Evolutionary conservation across 257 asterid genomes (phyloP), one percentile per base, ranked within the genome.

Genomic region (Cinchona pubescens): DNA sequence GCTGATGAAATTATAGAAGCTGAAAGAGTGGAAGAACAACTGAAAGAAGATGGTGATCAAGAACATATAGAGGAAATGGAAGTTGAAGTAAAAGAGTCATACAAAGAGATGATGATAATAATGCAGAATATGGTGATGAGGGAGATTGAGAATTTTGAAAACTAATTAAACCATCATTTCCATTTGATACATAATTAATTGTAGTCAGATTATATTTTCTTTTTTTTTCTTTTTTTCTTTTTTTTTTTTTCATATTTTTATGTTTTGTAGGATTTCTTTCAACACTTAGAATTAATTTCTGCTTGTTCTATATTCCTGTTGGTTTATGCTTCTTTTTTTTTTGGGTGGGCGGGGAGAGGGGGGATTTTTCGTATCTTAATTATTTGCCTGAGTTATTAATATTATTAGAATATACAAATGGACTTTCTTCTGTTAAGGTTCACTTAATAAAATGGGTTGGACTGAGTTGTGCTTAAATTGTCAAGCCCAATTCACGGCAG

Each of bases 31-130:
- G n/a, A n/a, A n/a, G n/a, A n/a, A n/a, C 51, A 40, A 40, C 45
- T 40, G 63, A 48, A 38, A 34, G 11, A 38, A 1, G 46, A 72
- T 56, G 35, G 37, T 5, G 43, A 49, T n/a, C n/a, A n/a, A 38
- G 71, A 30, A 29, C 10, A n/a, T 29, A 62, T 25, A 19, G 67
- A 40, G 29, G 61, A 49, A 14, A 45, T 56, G 35, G 72, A 49
- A 62, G 72, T 35, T 34, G 40, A 56, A 34, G 68, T 65, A 61
- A 43, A 45, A 74, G 71, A 15, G 66, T 16, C 13, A 69, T 53
- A n/a, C n/a, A 4, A 74, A 64, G 4, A 35, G 45, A 71, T 7
- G 64, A 23, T 5, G 34, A 32, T 38, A 51, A 4, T n/a, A 21
- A 63, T 6, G 65, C 0, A 21, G 71, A 64, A 7, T 21, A 23